Conservation (phyloP, 129 eudicot genomes). For the Sambucus nigra region DNA sequence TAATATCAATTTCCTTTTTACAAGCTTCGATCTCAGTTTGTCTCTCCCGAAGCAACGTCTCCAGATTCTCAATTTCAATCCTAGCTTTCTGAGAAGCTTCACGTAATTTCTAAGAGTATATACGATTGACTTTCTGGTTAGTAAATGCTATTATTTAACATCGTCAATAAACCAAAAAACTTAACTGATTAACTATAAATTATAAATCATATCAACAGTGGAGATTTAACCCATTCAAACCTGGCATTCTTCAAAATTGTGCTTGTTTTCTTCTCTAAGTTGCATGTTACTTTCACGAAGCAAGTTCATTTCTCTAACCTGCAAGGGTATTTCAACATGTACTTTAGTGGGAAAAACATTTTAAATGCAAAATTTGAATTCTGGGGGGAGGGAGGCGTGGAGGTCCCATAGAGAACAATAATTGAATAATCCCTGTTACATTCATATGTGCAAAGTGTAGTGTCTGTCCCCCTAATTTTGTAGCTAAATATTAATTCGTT, state of each 20-base stretch:
- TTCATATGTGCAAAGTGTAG: too few relatives aligned
- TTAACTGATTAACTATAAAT: not conserved
- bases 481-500: too few relatives aligned
- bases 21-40: conserved; percentile 44
- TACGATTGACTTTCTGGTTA: not conserved
- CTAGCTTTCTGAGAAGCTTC: conserved; percentile 35
- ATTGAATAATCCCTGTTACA: too few relatives aligned
- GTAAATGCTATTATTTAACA: not conserved
- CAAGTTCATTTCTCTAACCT: conserved; percentile 75
- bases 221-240: conserved; percentile 5
- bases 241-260: conserved; percentile 88
- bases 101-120: conserved; percentile 43
- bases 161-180: not conserved
- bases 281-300: conserved; percentile 91
- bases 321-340: not conserved
- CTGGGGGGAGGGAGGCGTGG: too few relatives aligned
- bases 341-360: not conserved
- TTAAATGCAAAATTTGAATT: too few relatives aligned
- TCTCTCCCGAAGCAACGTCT: conserved; percentile 34
- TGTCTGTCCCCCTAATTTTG: too few relatives aligned
- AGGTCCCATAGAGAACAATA: too few relatives aligned
- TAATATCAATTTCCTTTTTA: conserved; percentile 44
- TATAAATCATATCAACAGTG: not conserved
- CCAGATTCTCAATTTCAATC: conserved; percentile 42
- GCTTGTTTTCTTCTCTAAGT: conserved; percentile 81